A percentile compares a stretch with the other conserved stretches of the same genome.
phyloP scores from a whole-genome alignment of 2,329 filamentous ascomycete species.

The Reticulascus tulasneorum region DNA sequence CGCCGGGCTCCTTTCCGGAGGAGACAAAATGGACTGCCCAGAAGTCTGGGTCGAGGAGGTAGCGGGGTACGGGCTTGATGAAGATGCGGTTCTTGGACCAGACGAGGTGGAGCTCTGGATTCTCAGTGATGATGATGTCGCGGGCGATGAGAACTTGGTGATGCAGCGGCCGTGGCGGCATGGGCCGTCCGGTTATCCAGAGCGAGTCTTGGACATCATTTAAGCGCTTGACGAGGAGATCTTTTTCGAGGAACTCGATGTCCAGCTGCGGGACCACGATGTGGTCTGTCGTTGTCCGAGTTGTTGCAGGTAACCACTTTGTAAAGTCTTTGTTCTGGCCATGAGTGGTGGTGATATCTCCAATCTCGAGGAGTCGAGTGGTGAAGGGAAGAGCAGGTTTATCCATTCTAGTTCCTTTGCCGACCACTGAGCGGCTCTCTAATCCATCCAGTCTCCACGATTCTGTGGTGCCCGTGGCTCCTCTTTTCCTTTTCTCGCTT shows the following conservation, averaged over 20 bases:
- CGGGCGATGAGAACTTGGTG: constrained; percentile 20
- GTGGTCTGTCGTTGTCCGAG: constrained; percentile 23
- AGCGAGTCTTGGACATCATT: constrained; percentile 20
- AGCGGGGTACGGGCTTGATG: constrained; percentile 36
- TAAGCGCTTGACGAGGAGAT: constrained; percentile 26
- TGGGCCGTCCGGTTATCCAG: constrained; percentile 21
- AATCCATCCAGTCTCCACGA: too few relatives aligned
- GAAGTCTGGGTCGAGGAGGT: constrained; percentile 30
- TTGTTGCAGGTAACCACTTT: constrained; percentile 23
- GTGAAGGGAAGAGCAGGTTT: too few relatives aligned
- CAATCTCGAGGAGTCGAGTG: too few relatives aligned
- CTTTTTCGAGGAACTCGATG: constrained; percentile 19
- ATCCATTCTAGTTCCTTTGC: too few relatives aligned
- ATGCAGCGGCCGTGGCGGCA: constrained; percentile 21
- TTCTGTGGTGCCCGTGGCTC: too few relatives aligned
- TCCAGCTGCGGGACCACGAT: constrained; percentile 19
- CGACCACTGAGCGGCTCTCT: too few relatives aligned
- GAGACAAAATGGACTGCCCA: constrained; percentile 25
- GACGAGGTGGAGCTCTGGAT: constrained; percentile 33
- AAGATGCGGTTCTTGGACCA: constrained; percentile 33
- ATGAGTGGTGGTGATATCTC: too few relatives aligned
- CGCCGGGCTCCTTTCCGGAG: background rate
- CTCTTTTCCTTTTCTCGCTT: too few relatives aligned
- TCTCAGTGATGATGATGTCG: constrained; percentile 30
- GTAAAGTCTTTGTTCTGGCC: constrained; percentile 12